A percentile compares a stretch with the other conserved stretches of the same genome.
Conservation (phyloP, 108 stramenopile species). For the Ochromonas danica region DNA sequence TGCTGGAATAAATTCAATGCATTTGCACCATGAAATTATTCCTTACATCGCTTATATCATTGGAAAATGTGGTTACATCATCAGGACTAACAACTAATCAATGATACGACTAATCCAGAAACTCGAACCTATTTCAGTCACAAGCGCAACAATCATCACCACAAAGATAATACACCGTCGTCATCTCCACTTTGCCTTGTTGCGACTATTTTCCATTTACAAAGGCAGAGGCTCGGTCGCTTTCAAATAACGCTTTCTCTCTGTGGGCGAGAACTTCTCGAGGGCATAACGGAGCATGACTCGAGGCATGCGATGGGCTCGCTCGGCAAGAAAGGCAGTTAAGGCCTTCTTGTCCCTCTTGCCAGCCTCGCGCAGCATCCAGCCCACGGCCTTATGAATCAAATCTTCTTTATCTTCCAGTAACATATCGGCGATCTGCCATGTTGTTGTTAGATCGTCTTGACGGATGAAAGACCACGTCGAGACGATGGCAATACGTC, state of each 20-base stretch:
- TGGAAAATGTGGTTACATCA: too few relatives aligned
- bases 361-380: conserved; percentile 12
- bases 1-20: too few relatives aligned
- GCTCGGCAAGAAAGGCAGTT: not conserved
- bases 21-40: too few relatives aligned
- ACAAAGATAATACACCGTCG: too few relatives aligned
- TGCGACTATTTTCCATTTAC: too few relatives aligned
- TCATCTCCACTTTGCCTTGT: too few relatives aligned
- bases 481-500: not conserved
- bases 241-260: not conserved
- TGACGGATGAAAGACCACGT: not conserved
- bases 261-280: not conserved
- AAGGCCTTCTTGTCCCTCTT: not conserved
- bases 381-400: conserved; percentile 6
- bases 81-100: too few relatives aligned
- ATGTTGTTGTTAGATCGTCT: not conserved
- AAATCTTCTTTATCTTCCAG: conserved; percentile 1
- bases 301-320: not conserved
- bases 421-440: not conserved
- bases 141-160: too few relatives aligned
- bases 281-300: not conserved
- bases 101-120: too few relatives aligned
- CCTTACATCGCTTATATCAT: too few relatives aligned
- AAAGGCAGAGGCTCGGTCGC: too few relatives aligned
- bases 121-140: too few relatives aligned